Conservation (phyloP, 495 filamentous ascomycete genomes). For the Penicillium argentinense region DNA sequence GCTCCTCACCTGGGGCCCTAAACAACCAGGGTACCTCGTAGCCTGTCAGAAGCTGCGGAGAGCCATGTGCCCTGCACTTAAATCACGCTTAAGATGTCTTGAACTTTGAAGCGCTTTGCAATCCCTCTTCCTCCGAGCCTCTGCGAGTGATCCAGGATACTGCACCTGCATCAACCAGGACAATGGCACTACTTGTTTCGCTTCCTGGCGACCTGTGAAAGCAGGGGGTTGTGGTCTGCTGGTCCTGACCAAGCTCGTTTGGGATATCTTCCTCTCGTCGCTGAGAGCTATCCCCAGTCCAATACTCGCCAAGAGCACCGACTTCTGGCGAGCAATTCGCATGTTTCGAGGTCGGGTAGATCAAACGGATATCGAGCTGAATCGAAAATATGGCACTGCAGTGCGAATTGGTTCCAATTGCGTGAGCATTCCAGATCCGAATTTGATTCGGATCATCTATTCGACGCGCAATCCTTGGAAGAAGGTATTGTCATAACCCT, state of each 20-base stretch:
- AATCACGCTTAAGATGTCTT: no score
- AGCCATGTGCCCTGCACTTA: background rate
- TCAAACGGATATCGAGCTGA: constrained; percentile 32
- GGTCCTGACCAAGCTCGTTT: constrained; percentile 11
- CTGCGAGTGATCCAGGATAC: background rate
- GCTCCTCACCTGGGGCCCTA: background rate
- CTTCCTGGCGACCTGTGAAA: constrained; percentile 9
- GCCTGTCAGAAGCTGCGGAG: background rate
- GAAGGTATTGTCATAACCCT: constrained; percentile 15
- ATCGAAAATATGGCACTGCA: constrained; percentile 51
- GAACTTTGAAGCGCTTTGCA: no score
- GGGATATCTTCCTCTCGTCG: constrained; percentile 13
- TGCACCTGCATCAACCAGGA: background rate
- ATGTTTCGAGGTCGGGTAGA: constrained; percentile 17
- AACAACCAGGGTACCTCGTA: background rate
- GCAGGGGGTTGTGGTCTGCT: constrained; percentile 7
- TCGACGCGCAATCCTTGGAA: constrained; percentile 26
- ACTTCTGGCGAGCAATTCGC: constrained; percentile 35
- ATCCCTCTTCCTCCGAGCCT: background rate
- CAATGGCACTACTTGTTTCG: constrained; percentile 2
- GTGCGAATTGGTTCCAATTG: constrained; percentile 59
- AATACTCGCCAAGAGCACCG: constrained; percentile 39
- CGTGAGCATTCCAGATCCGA: constrained; percentile 49
- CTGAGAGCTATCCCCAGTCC: constrained; percentile 45
- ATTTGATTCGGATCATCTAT: constrained; percentile 48